Percentiles rank a stretch among this genome's conserved stretches.
phyloP scores from a whole-genome alignment of 1,284 basidiomycete species.

The Puccinia triticina region DNA sequence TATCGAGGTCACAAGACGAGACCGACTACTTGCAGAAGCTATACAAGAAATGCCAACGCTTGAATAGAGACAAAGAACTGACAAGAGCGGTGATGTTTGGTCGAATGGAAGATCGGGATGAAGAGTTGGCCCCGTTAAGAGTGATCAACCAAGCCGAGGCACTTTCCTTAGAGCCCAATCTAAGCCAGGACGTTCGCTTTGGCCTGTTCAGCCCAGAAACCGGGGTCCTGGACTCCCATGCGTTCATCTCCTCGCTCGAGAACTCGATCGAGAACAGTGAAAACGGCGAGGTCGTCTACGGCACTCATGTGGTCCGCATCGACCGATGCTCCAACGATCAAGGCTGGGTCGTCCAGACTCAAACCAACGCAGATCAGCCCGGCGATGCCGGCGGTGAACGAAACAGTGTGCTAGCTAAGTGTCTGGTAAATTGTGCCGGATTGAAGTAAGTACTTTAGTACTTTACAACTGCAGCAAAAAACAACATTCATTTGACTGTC shows the following conservation, averaged over 20 bases:
- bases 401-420: slow-evolving; percentile 78
- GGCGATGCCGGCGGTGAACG: slow-evolving; percentile 36
- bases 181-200: slow-evolving; percentile 71
- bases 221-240: slow-evolving; percentile 87
- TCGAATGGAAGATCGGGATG: slow-evolving; percentile 61
- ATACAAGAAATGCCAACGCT: slow-evolving; percentile 12
- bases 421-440: slow-evolving; percentile 85
- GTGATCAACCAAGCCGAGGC: slow-evolving; percentile 64
- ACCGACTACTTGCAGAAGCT: slow-evolving; percentile 38
- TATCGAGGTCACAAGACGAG: slow-evolving; percentile 20
- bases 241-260: slow-evolving; percentile 59
- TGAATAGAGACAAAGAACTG: background rate
- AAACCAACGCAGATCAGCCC: slow-evolving; percentile 55
- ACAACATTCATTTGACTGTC: too few species aligned
- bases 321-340: slow-evolving; percentile 64
- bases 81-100: slow-evolving; percentile 2
- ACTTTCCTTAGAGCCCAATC: slow-evolving; percentile 76
- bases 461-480: background rate
- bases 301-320: slow-evolving; percentile 83
- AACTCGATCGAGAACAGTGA: slow-evolving; percentile 65
- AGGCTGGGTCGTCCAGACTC: slow-evolving; percentile 67
- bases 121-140: slow-evolving; percentile 66
- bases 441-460: slow-evolving; percentile 66
- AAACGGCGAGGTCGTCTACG: slow-evolving; percentile 75
- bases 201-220: slow-evolving; percentile 84